Evolutionary conservation across 2,329 filamentous ascomycete species (phyloP), one percentile per base, ranked within the genome.

Genomic region (Graphilbum fragrans): DNA sequence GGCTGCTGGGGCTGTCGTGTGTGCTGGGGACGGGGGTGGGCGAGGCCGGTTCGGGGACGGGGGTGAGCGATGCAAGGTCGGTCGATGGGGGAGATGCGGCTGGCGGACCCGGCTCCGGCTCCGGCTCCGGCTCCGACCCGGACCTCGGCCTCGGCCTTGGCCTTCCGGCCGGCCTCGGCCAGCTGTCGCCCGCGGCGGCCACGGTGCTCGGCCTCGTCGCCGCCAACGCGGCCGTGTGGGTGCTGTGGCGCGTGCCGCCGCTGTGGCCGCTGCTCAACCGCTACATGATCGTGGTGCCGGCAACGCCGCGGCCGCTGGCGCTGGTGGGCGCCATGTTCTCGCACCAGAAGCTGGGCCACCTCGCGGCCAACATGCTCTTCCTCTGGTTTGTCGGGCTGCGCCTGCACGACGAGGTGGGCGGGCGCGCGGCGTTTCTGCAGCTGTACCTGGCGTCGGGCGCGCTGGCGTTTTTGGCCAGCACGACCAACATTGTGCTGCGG

Each of bases 371-470:
- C 59, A 77, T 84, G 72, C 50, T 69, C 9, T 63, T 72, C 33
- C 63, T 90, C 5, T 80, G 69, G 64, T 63, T 84, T 52, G 65
- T 86, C 17, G 85, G 82, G 20, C 70, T 71, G 10, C 65, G 70
- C 2, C 63, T 86, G 27, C 80, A 85, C 58, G 77, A 85, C 46
- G 79, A 86, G 50, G 62, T 86, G 21, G 82, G 80, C 11, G 82
- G 80, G 11, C 69, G 82, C 11, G 79, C 72, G 14, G 68, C 73
- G 42, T 86, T 86, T 59, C 60, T 86, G 18, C 71, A 78, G n/a
- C 60, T 84, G 25, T 85, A 80, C 57, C 48, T 82, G 25, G 62
- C 68, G 8, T 68, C 69, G 7, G 81, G 80, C 40, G 64, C 67
- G 2, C 35, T 76, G 2, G 76, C 73, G 9, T 76, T 74, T 45